Base-by-base conservation (phyloP, 1,284 basidiomycete genomes). In the Ceratobasidium papillatum region DNA sequence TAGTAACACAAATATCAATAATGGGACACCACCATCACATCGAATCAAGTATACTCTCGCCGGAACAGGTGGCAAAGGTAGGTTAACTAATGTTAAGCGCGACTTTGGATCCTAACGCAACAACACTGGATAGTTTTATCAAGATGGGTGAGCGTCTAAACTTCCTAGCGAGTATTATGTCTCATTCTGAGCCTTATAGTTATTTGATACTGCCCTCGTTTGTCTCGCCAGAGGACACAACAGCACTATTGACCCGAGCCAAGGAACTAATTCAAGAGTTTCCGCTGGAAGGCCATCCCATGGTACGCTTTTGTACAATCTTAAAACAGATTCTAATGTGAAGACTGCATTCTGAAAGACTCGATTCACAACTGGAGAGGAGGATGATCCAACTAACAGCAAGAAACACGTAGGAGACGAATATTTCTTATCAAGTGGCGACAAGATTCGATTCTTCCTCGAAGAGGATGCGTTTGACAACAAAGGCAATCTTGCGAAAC, bases 361-460 rank as follows among this genome's bases (percentile, higher is more conserved):
- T 5, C 93, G 90, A 78, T 99, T 99, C 83, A 92, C 90, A 30
- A 96, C 95, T 0, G 87, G 87, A 11, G 87, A 88, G 17, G 87
- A 87, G 72, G 84, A 90, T 69, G 68, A 72, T 36, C 65, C 30
- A 22, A 68, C 32, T 25, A 36, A 63, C 2, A 63, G 38, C n/a
- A 77, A 77, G 38, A 80, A 80, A 36, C 93, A 95, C 78, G 86
- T 94, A 47, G 95, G 95, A 0, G 95, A 99, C 80, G 89, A 94
- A 32, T 99, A 99, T 82, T 99, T 99, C 80, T 84, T 99, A 72
- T 88, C 85, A 14, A 95, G 93, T 0, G 94, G 94, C 0, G 94
- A 98, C 82, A 97, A 98, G 86, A 94, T 96, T 82, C 88, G 92
- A 1, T 96, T 90, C 82, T 97, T 97, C 81, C 84, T 96, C 49